These are phyloP conservation scores for Linum tenue DNA, from an alignment of 345 rosid genomes.

Conservation along the genomic window DNA sequence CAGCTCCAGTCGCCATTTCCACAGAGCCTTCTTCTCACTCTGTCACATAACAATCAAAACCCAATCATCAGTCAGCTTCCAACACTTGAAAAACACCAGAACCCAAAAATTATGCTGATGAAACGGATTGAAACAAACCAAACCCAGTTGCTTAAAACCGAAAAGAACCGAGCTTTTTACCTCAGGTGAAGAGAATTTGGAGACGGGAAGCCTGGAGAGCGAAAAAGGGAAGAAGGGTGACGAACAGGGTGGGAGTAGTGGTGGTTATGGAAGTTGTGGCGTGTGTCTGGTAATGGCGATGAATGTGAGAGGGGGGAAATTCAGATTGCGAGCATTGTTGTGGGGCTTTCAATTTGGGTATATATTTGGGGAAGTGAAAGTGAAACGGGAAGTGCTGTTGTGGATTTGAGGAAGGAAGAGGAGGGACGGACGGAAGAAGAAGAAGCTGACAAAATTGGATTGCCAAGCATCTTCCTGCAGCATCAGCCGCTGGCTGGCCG, in stretches of 20 bases:
- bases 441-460: background rate
- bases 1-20: slow-evolving; percentile 68
- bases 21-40: slow-evolving; percentile 6
- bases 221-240: background rate
- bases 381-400: background rate
- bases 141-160: background rate
- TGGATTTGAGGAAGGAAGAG: background rate
- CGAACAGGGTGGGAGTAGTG: too few species aligned
- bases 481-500: slow-evolving; percentile 1
- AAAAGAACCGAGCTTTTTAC: background rate
- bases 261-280: too few species aligned
- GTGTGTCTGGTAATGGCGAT: background rate
- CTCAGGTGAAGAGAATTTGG: background rate
- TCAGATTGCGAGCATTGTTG: background rate
- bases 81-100: background rate
- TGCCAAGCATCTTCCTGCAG: background rate
- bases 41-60: background rate
- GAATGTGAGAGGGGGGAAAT: background rate
- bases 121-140: background rate
- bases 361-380: too few species aligned
- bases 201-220: background rate
- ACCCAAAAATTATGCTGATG: background rate
- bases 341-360: background rate
- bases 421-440: background rate
- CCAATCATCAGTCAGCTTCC: background rate